Evolutionary conservation across 345 rosid genomes (phyloP).

Genomic region (Eucalyptus pumila): DNA sequence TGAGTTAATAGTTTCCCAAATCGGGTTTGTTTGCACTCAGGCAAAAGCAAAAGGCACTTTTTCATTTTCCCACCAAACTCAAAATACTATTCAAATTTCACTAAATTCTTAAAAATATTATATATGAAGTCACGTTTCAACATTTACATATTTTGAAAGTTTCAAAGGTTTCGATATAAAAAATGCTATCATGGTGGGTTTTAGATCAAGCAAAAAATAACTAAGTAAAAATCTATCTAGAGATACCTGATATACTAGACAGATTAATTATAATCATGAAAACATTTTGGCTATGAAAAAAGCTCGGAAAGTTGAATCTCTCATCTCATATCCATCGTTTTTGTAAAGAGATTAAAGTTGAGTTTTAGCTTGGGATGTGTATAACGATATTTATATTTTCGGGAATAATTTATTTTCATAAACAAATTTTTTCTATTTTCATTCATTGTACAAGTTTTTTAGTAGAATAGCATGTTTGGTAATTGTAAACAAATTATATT

Average conservation of each 20-base stretch:
- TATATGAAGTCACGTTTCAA: neutral
- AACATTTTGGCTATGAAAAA: neutral
- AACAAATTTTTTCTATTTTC: no score
- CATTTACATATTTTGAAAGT: neutral
- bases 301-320: neutral
- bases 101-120: neutral
- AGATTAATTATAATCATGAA: neutral
- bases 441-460: fast-evolving
- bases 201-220: neutral
- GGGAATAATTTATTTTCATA: no score
- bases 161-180: neutral
- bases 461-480: fast-evolving
- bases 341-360: neutral
- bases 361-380: no score
- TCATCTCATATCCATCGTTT: neutral
- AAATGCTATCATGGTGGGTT: fast-evolving
- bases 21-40: neutral
- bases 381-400: fast-evolving
- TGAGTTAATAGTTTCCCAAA: neutral
- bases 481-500: no score
- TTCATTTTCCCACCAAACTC: neutral
- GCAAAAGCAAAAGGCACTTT: neutral
- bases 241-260: fast-evolving
- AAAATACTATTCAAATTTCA: neutral
- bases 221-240: neutral